phyloP scores from a whole-genome alignment of 306 rosid genomes.

The Fagus sylvatica region DNA sequence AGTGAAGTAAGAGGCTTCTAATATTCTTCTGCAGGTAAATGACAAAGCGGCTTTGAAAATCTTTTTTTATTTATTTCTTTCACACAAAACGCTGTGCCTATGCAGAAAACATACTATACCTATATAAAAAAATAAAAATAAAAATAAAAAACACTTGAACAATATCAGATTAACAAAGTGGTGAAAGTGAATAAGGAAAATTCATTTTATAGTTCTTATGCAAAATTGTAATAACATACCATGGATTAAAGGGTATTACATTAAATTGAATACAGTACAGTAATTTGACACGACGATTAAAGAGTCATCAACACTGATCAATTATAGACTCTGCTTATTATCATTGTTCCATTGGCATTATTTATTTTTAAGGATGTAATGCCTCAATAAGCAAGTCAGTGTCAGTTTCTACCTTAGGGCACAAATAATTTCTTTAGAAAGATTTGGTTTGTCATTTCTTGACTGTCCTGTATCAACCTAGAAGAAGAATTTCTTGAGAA shows the following conservation, averaged over 20 bases:
- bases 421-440: too few species aligned
- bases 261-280: too few species aligned
- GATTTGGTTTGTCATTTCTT: too few species aligned
- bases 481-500: neutral
- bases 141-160: neutral
- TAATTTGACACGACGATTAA: too few species aligned
- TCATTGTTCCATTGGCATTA: too few species aligned
- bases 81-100: conserved; percentile 1
- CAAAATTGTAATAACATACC: neutral
- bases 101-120: conserved; percentile 9
- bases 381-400: too few species aligned
- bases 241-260: neutral
- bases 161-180: neutral
- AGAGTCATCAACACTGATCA: too few species aligned
- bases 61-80: neutral
- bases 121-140: neutral
- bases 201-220: neutral
- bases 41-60: conserved; percentile 14
- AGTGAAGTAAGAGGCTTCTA: conserved; percentile 21
- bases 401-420: too few species aligned
- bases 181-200: neutral
- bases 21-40: conserved; percentile 21
- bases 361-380: too few species aligned
- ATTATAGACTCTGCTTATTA: too few species aligned
- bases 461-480: neutral